A percentile compares a stretch with the other conserved stretches of the same genome.
phyloP scores from a whole-genome alignment of 2,329 filamentous ascomycete species.

The Orbilia blumenaviensis region DNA sequence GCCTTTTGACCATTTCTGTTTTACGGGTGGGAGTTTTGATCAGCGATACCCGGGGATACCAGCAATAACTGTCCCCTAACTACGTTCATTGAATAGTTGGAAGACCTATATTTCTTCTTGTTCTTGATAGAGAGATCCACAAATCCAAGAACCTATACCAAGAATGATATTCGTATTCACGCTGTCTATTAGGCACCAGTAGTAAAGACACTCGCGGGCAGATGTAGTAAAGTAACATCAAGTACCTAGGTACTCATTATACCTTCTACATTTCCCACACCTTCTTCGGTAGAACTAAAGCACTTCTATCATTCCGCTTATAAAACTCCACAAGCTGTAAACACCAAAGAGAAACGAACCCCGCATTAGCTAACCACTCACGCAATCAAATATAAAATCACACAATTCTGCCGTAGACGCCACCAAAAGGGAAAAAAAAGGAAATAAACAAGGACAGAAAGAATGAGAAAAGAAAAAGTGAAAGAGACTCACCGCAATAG shows the following conservation, averaged over 20 bases:
- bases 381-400: constrained; percentile 5
- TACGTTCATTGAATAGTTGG: constrained; percentile 10
- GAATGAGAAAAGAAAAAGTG: background rate
- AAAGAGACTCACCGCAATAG: constrained; percentile 66
- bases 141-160: background rate
- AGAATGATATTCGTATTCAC: background rate
- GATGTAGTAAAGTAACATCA: too few relatives aligned
- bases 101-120: background rate
- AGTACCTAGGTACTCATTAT: background rate
- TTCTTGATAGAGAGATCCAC: background rate
- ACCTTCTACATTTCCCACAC: constrained; percentile 73
- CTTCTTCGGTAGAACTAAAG: constrained; percentile 88
- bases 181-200: too few relatives aligned
- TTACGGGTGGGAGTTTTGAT: background rate
- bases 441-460: background rate
- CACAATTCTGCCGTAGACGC: background rate
- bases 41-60: constrained; percentile 24
- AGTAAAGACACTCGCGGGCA: too few relatives aligned
- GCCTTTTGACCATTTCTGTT: background rate
- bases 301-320: constrained; percentile 84
- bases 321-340: constrained; percentile 81
- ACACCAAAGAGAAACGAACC: background rate
- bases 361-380: constrained; percentile 16
- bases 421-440: background rate
- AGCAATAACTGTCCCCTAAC: background rate